These are phyloP conservation scores for Colletotrichum incanum DNA, from an alignment of 2,329 filamentous ascomycete species.

Conservation along the genomic window DNA sequence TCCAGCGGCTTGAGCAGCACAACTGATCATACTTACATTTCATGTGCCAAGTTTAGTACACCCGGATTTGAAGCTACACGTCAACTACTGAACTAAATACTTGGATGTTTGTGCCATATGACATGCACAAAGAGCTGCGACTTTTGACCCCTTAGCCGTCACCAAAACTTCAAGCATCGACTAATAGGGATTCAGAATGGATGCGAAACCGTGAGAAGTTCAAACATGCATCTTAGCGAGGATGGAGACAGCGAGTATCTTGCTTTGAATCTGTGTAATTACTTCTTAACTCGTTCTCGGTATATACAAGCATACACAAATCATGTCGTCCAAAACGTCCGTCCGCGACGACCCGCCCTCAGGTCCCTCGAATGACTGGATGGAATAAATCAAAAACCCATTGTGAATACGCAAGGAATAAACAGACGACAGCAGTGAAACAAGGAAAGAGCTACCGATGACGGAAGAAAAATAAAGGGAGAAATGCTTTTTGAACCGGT, in stretches of 20 bases:
- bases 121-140: neutral
- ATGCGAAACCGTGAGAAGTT: neutral
- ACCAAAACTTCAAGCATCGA: neutral
- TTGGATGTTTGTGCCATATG: too few relatives aligned
- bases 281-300: slow-evolving; percentile 32
- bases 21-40: too few relatives aligned
- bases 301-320: slow-evolving; percentile 41
- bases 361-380: neutral
- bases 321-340: slow-evolving; percentile 1
- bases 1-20: too few relatives aligned
- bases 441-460: neutral
- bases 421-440: neutral
- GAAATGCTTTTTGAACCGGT: slow-evolving; percentile 42
- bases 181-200: too few relatives aligned
- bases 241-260: neutral
- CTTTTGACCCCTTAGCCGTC: neutral
- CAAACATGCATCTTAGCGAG: neutral
- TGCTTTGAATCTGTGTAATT: slow-evolving; percentile 38
- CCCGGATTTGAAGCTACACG: too few relatives aligned
- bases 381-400: neutral
- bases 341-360: slow-evolving; percentile 10
- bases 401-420: neutral
- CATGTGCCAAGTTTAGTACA: too few relatives aligned
- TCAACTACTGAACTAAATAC: too few relatives aligned
- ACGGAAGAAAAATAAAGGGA: neutral